Percentiles rank a stretch among this genome's conserved stretches.
phyloP scores from a whole-genome alignment of 2,329 filamentous ascomycete genomes.

The Ceratocystis lukuohia region DNA sequence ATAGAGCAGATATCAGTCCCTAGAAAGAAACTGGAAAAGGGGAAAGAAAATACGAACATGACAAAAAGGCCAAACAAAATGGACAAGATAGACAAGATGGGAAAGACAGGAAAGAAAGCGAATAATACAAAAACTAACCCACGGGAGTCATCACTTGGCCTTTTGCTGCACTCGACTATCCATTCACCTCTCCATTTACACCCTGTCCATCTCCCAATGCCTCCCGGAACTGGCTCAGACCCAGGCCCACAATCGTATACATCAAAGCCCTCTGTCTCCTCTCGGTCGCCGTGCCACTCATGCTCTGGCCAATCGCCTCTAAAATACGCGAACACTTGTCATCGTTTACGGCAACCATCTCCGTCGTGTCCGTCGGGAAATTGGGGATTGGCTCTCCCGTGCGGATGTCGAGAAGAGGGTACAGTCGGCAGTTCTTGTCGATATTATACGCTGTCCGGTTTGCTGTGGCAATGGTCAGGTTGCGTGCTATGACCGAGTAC shows the following conservation, averaged over 20 bases:
- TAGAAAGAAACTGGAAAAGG: too few species aligned
- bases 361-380: not conserved
- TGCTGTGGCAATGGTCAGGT: slow-evolving; percentile 12
- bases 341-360: not conserved
- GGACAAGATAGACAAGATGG: too few species aligned
- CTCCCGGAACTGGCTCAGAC: not conserved
- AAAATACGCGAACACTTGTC: slow-evolving; percentile 1
- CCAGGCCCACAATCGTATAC: slow-evolving; percentile 6
- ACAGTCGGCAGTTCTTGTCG: slow-evolving; percentile 9
- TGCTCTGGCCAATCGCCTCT: slow-evolving; percentile 1
- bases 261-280: slow-evolving; percentile 8
- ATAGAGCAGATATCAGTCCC: too few species aligned
- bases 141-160: too few species aligned
- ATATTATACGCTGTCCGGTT: slow-evolving; percentile 13
- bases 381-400: not conserved
- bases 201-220: not conserved
- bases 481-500: slow-evolving; percentile 1
- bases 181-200: not conserved
- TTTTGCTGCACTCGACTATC: not conserved
- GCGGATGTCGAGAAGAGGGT: slow-evolving; percentile 8
- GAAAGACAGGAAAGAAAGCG: too few species aligned
- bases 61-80: too few species aligned
- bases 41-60: too few species aligned
- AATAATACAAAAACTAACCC: too few species aligned
- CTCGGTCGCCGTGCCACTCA: not conserved